Percentiles rank a stretch among this genome's conserved stretches.
These are phyloP conservation scores for Solanum dulcamara DNA, from an alignment of 257 asterid genomes.

Conservation along the genomic window DNA sequence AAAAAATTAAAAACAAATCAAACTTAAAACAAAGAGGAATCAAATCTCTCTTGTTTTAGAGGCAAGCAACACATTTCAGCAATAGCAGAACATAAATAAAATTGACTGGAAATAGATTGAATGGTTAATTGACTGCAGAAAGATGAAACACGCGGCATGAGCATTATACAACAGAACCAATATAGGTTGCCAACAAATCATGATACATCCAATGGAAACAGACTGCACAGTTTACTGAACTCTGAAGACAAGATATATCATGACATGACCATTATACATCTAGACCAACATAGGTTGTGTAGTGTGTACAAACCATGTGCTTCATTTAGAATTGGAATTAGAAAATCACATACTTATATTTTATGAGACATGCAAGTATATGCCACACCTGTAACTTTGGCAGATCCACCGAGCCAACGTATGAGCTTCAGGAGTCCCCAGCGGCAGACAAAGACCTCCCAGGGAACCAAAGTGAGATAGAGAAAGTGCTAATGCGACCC, in stretches of 20 bases:
- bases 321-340: neutral
- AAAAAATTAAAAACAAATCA: neutral
- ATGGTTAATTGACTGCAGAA: neutral
- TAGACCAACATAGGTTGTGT: neutral
- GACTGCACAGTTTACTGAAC: neutral
- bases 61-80: neutral
- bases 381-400: conserved; percentile 63
- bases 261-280: neutral
- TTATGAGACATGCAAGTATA: neutral
- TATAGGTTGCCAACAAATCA: neutral
- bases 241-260: neutral
- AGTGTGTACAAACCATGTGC: neutral
- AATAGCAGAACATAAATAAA: neutral
- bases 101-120: neutral
- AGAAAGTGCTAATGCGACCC: conserved; percentile 85
- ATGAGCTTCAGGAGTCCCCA: conserved; percentile 81
- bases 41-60: neutral
- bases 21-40: neutral
- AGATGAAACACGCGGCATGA: neutral
- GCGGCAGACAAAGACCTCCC: conserved; percentile 49
- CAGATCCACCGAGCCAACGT: conserved; percentile 78
- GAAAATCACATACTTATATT: neutral
- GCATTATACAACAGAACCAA: neutral
- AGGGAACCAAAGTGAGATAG: conserved; percentile 56
- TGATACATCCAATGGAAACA: neutral